Conservation (phyloP, 2,329 filamentous ascomycete species). For the Cladosporium sphaerospermum region DNA sequence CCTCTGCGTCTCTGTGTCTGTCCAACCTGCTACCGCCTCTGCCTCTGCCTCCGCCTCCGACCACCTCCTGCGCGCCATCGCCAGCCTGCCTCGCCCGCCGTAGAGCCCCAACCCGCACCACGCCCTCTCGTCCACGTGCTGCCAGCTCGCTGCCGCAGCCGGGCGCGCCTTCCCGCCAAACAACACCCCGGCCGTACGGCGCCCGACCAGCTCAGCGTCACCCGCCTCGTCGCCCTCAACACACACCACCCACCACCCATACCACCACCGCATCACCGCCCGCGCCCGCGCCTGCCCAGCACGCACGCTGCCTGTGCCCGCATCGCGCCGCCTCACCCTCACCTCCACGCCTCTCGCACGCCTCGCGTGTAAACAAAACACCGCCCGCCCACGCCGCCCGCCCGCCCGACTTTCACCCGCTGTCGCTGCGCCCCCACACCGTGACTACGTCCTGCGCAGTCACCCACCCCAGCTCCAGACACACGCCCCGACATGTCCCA, state of each 20-base stretch:
- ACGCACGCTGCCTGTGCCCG: not conserved
- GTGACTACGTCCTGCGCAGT: not conserved
- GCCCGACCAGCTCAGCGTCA: slow-evolving; percentile 7
- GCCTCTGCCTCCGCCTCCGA: not conserved
- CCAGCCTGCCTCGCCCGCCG: not conserved
- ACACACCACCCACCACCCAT: not conserved
- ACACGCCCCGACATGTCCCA: slow-evolving; percentile 62
- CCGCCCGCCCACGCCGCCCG: not conserved
- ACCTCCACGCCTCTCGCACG: not conserved
- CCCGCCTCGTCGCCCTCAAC: not conserved
- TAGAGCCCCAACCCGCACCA: too few relatives aligned
- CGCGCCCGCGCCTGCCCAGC: not conserved
- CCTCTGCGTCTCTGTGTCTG: not conserved
- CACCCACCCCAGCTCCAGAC: not conserved
- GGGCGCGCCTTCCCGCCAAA: slow-evolving; percentile 6
- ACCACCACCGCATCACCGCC: not conserved
- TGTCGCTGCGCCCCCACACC: not conserved
- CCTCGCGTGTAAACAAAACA: not conserved
- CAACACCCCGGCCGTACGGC: slow-evolving; percentile 9
- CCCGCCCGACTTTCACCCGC: slow-evolving; percentile 7
- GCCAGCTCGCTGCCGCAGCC: not conserved
- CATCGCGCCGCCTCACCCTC: slow-evolving; percentile 22
- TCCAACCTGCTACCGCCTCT: not conserved
- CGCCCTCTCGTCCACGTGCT: not conserved
- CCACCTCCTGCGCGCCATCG: not conserved